Conservation (phyloP, 306 rosid genomes). For the Vachellia pachyceras region DNA sequence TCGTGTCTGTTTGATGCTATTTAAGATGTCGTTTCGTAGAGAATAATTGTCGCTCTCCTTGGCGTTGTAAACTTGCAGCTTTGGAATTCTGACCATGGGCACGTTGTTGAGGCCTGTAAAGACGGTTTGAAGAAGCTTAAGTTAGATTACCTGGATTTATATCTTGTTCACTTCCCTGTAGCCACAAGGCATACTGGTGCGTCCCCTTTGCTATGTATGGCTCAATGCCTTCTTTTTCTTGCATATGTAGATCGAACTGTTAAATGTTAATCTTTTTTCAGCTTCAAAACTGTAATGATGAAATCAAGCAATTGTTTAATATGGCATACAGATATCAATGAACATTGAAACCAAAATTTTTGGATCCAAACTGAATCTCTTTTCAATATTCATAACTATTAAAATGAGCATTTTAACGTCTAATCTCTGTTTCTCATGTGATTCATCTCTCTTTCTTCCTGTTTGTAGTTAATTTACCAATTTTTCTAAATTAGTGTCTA, state of each 20-base stretch:
- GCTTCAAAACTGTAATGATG: slow-evolving; percentile 1
- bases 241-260: neutral
- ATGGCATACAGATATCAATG: neutral
- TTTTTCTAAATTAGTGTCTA: neutral
- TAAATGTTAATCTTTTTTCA: neutral
- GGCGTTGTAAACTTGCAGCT: slow-evolving; percentile 60
- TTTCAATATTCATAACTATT: neutral
- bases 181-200: slow-evolving; percentile 79
- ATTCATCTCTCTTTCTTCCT: slow-evolving; percentile 2
- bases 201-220: slow-evolving; percentile 8
- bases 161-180: slow-evolving; percentile 88
- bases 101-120: slow-evolving; percentile 84
- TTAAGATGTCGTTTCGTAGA: neutral
- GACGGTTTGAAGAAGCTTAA: slow-evolving; percentile 87
- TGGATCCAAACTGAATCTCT: neutral
- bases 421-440: neutral
- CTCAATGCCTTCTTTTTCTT: slow-evolving; percentile 6
- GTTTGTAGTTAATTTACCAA: neutral
- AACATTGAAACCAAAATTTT: neutral
- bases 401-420: neutral
- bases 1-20: slow-evolving; percentile 8
- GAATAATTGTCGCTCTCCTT: slow-evolving; percentile 24
- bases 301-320: slow-evolving; percentile 9
- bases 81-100: slow-evolving; percentile 98
- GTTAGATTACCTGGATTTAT: slow-evolving; percentile 79